These are phyloP conservation scores for Saccharomycopsis sp. DNA, from an alignment of 805 yeast species.

Conservation along the genomic window DNA sequence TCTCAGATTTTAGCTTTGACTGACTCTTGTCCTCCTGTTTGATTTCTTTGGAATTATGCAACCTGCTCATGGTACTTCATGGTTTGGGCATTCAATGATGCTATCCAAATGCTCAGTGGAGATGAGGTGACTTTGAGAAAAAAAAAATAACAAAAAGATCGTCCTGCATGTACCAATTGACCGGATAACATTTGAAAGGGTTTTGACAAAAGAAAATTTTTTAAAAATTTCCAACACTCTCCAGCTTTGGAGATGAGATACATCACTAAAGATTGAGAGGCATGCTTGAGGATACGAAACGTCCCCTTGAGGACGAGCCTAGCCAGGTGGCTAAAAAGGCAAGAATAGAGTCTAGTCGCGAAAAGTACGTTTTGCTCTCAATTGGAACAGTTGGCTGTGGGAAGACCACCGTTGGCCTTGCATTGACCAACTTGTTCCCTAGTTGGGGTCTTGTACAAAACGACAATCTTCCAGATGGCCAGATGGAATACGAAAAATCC, in stretches of 20 bases:
- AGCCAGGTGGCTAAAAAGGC: background rate
- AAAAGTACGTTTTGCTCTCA: constrained; percentile 67
- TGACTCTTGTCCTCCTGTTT: too few relatives aligned
- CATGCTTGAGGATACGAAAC: constrained; percentile 10
- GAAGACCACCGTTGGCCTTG: constrained; percentile 71
- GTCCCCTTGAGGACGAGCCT: constrained; percentile 2
- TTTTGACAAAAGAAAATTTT: too few relatives aligned
- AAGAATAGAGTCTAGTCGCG: background rate
- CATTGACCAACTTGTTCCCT: constrained; percentile 47
- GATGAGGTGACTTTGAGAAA: too few relatives aligned
- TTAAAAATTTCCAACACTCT: too few relatives aligned
- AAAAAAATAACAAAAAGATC: too few relatives aligned
- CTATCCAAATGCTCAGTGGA: too few relatives aligned
- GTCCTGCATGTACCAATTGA: too few relatives aligned
- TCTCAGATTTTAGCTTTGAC: too few relatives aligned
- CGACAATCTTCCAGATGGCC: constrained; percentile 52
- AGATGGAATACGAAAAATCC: constrained; percentile 38
- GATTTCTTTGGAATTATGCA: too few relatives aligned
- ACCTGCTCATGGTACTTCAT: too few relatives aligned
- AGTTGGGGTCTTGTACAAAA: constrained; percentile 73
- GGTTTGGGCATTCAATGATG: too few relatives aligned
- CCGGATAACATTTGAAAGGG: too few relatives aligned
- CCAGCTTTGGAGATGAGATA: background rate
- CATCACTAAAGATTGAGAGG: background rate
- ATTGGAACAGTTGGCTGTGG: constrained; percentile 94